Conservation (phyloP, 352 stramenopile genomes). For the Pythium insidiosum region DNA sequence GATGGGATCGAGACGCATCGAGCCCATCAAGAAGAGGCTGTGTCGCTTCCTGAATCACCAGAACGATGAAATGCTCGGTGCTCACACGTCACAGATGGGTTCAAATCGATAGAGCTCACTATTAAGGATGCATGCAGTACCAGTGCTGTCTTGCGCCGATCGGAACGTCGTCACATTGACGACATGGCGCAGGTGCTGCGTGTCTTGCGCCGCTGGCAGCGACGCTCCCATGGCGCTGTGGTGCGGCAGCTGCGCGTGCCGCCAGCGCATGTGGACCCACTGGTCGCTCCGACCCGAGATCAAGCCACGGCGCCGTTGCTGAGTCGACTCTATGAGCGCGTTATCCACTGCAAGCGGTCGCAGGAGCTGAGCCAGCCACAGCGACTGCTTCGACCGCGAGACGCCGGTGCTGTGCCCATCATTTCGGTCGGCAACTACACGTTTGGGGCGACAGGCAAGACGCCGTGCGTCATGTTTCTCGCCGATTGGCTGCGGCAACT, state of each 20-base stretch:
- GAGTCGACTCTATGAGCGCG: constrained; percentile 28
- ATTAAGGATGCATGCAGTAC: no score
- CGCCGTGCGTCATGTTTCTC: constrained; percentile 45
- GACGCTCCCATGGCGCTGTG: constrained; percentile 19
- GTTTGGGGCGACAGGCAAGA: constrained; percentile 71
- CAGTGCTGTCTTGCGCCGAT: no score
- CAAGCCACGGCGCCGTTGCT: constrained; percentile 29
- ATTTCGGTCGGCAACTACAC: constrained; percentile 69
- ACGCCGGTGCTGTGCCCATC: constrained; percentile 38
- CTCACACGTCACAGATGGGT: no score
- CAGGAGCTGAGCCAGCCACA: constrained; percentile 12
- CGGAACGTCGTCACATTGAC: no score
- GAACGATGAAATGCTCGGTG: no score
- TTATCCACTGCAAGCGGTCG: constrained; percentile 23
- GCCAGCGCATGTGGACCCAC: no score
- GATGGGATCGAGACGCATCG: no score
- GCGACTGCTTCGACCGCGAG: constrained; percentile 18
- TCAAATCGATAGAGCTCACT: no score
- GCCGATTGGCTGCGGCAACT: constrained; percentile 13
- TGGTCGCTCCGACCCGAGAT: background rate
- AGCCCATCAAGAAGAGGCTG: no score
- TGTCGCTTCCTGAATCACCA: no score
- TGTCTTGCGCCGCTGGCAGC: constrained; percentile 18
- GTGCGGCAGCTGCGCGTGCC: constrained; percentile 23
- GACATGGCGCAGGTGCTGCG: background rate